Evolutionary conservation across 768 basidiomycete genomes (phyloP).

Genomic region (Polyporus arcularius): DNA sequence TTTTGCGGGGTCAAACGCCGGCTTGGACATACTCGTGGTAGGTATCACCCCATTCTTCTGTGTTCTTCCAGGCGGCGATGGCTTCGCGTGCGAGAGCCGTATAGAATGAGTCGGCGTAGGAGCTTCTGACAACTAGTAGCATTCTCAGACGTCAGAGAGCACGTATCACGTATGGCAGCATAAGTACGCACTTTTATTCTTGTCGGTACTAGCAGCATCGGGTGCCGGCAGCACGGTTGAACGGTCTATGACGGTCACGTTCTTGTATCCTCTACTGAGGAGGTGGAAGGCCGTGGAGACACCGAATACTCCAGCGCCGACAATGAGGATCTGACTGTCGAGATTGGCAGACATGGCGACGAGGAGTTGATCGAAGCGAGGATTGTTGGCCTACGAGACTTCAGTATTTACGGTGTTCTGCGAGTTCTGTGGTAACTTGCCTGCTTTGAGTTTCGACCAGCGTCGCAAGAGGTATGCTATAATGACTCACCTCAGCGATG

Average conservation of each 20-base stretch:
- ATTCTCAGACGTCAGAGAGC: too few relatives aligned
- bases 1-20: not conserved
- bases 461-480: too few relatives aligned
- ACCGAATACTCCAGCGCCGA: conserved; percentile 87
- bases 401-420: not conserved
- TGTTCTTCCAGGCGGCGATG: conserved; percentile 69
- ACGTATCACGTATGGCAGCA: not conserved
- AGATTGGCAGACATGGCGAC: not conserved
- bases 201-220: conserved; percentile 73
- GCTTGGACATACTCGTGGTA: conserved; percentile 73
- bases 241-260: conserved; percentile 78
- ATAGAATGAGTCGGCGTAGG: conserved; percentile 72
- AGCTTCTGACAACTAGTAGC: conserved; percentile 66
- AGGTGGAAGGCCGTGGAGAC: conserved; percentile 85
- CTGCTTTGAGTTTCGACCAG: too few relatives aligned
- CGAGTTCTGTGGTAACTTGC: too few relatives aligned
- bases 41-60: conserved; percentile 63
- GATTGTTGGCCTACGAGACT: not conserved
- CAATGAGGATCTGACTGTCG: conserved; percentile 51
- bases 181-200: conserved; percentile 41
- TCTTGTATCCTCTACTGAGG: conserved; percentile 62
- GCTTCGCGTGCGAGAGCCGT: conserved; percentile 74
- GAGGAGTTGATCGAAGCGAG: too few relatives aligned
- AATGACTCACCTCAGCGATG: too few relatives aligned
- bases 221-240: conserved; percentile 70